phyloP scores from a whole-genome alignment of 352 stramenopile species.

The Lagenidium giganteum region DNA sequence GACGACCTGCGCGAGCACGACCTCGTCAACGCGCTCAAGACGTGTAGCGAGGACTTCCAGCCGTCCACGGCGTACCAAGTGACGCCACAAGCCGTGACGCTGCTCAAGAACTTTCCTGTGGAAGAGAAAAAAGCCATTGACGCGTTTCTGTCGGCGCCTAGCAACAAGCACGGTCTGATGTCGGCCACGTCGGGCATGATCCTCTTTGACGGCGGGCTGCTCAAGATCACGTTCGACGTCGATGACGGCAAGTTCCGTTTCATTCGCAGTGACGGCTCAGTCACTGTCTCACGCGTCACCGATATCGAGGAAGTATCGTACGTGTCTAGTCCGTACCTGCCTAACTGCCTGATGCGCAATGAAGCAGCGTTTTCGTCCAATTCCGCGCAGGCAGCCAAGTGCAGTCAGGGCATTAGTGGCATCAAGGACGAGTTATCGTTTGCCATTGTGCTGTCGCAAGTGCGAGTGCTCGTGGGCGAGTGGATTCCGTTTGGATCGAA shows the following conservation, averaged over 20 bases:
- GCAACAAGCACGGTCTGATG: slow-evolving; percentile 18
- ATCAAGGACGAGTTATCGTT: slow-evolving; percentile 94
- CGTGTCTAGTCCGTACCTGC: slow-evolving; percentile 96
- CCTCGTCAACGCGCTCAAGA: slow-evolving; percentile 93
- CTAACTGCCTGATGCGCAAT: slow-evolving; percentile 91
- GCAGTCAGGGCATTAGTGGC: slow-evolving; percentile 68
- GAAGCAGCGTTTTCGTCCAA: slow-evolving; percentile 94
- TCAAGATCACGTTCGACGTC: slow-evolving; percentile 90
- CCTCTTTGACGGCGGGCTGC: slow-evolving; percentile 85
- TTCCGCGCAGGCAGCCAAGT: slow-evolving; percentile 86
- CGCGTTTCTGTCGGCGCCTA: slow-evolving; percentile 38
- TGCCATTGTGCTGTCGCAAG: slow-evolving; percentile 95
- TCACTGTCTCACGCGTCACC: slow-evolving; percentile 92
- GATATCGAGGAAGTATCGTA: slow-evolving; percentile 97
- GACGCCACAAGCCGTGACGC: slow-evolving; percentile 29
- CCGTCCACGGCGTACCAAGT: slow-evolving; percentile 94
- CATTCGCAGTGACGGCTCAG: slow-evolving; percentile 70
- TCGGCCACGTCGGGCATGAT: slow-evolving; percentile 82
- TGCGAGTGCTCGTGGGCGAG: slow-evolving; percentile 96
- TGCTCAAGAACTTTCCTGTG: slow-evolving; percentile 32
- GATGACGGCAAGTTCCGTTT: slow-evolving; percentile 89
- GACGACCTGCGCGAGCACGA: slow-evolving; percentile 95
- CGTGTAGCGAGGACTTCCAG: slow-evolving; percentile 92
- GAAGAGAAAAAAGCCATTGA: slow-evolving; percentile 55
- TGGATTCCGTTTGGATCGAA: slow-evolving; percentile 98